Base-by-base conservation (phyloP, 2,329 filamentous ascomycete genomes). In the Scopulariopsis brevicaulis region DNA sequence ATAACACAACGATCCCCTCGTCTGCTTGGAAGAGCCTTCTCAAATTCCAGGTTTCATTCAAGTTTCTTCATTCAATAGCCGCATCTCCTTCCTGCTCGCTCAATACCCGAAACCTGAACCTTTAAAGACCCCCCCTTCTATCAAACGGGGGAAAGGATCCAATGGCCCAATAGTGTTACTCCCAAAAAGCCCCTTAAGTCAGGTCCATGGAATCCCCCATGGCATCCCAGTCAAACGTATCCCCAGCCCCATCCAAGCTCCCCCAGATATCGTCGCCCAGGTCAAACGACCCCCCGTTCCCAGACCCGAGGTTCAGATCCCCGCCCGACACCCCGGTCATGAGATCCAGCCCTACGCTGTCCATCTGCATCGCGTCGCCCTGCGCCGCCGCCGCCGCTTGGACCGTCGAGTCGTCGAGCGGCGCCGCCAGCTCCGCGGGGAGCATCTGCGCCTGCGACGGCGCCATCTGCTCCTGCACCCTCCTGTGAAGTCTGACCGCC, bases 391-490 rank as follows among this genome's bases (percentile, higher is more conserved):
- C 55, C 2, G 55, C 55, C 34, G 46, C 32, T 10, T 52, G 28
- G n/a, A 53, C 55, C 7, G 48, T 51, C 32, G 55, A 53, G 6
- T 50, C 37, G 48, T 57, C 55, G 10, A 57, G 46, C 18, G 55
- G 48, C 46, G 55, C 48, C 11, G 32, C 48, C 46, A 57, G 32
- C 25, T 57, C 55, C 14, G 55, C 55, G 28, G 34, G 55, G n/a
- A 57, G 55, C 34, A 57, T 57, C 48, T 57, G 55, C 32, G 48
- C 65, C 57, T 71, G 70, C 24, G 71, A 70, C 64, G 66, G 69
- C 37, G 73, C 72, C 73, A 87, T 77, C 65, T 86, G 84, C n/a
- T 79, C 77, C 68, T 89, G 84, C 12, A 89, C 84, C 2, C 78
- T 75, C 28, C 84, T 76, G 66, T 86, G 75, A 8, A 88, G 76